These are phyloP conservation scores for Blepharisma stoltei DNA, from an alignment of 73 alveolate species.

Conservation along the genomic window DNA sequence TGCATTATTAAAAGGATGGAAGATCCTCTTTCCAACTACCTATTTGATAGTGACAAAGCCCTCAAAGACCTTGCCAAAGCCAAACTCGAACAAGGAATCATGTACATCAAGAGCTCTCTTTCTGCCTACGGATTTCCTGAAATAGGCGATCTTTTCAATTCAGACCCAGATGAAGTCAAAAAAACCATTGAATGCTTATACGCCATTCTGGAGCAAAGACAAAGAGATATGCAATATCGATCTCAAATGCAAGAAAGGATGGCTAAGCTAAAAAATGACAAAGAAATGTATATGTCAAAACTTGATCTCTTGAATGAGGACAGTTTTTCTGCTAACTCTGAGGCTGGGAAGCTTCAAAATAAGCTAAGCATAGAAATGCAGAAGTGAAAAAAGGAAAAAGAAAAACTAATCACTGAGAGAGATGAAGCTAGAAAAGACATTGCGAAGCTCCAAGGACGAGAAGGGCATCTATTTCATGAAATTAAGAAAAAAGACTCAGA, in stretches of 20 bases:
- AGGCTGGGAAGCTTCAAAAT: constrained; percentile 31
- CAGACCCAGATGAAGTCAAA: constrained; percentile 42
- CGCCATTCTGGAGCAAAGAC: constrained; percentile 49
- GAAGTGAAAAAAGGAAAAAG: constrained; percentile 46
- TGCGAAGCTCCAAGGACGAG: constrained; percentile 37
- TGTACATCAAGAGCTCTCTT: constrained; percentile 9
- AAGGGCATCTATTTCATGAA: constrained; percentile 57
- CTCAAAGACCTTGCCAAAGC: no score
- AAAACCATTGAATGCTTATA: constrained; percentile 41
- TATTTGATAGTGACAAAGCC: no score
- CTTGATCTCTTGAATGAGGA: constrained; percentile 20
- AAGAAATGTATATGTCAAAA: constrained; percentile 31
- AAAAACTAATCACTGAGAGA: constrained; percentile 36
- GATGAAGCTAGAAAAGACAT: constrained; percentile 40
- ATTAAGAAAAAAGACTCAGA: constrained; percentile 39
- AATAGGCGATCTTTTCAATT: constrained; percentile 51
- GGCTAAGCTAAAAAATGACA: neutral
- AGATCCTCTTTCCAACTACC: no score
- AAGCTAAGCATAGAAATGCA: constrained; percentile 32
- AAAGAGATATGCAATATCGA: constrained; percentile 47
- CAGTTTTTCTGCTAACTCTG: constrained; percentile 24
- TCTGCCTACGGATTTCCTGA: constrained; percentile 42
- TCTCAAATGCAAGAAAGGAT: constrained; percentile 40
- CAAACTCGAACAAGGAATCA: no score
- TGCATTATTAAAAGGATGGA: no score